Conservation (phyloP, 2,329 filamentous ascomycete genomes). For the Furcasterigmium furcatum region DNA sequence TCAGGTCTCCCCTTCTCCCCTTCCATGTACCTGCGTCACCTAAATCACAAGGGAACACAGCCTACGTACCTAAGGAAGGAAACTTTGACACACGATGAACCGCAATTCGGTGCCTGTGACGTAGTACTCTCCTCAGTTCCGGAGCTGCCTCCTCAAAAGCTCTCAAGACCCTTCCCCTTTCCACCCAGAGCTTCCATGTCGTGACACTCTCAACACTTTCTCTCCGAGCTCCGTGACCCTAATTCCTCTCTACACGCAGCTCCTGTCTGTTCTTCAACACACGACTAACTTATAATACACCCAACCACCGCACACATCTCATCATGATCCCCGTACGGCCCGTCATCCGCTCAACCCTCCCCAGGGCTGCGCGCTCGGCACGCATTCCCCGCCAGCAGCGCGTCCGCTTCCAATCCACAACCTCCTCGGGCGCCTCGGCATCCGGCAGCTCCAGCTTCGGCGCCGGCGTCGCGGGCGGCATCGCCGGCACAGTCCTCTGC, state of each 20-base stretch:
- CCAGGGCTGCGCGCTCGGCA: slow-evolving; percentile 19
- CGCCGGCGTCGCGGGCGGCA: slow-evolving; percentile 36
- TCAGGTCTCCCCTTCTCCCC: too few species aligned
- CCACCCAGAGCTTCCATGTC: not conserved
- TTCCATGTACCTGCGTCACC: not conserved
- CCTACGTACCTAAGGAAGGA: too few species aligned
- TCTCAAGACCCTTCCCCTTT: not conserved
- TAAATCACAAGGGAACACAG: not conserved
- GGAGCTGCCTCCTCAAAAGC: not conserved
- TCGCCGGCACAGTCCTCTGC: slow-evolving; percentile 36
- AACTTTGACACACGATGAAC: not conserved
- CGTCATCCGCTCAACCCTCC: slow-evolving; percentile 20
- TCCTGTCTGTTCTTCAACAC: not conserved
- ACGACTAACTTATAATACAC: not conserved
- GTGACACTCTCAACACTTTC: too few species aligned
- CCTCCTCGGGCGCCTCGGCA: slow-evolving; percentile 18
- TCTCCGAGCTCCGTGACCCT: too few species aligned
- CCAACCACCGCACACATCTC: not conserved
- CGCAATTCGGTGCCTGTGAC: not conserved
- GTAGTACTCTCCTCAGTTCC: not conserved
- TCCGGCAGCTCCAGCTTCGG: slow-evolving; percentile 28
- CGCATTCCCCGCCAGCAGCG: slow-evolving; percentile 22
- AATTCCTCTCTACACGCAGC: not conserved
- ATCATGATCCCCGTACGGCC: slow-evolving; percentile 26
- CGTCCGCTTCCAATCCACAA: slow-evolving; percentile 38